phyloP scores from a whole-genome alignment of 768 basidiomycete species.

The Lactarius indigo region DNA sequence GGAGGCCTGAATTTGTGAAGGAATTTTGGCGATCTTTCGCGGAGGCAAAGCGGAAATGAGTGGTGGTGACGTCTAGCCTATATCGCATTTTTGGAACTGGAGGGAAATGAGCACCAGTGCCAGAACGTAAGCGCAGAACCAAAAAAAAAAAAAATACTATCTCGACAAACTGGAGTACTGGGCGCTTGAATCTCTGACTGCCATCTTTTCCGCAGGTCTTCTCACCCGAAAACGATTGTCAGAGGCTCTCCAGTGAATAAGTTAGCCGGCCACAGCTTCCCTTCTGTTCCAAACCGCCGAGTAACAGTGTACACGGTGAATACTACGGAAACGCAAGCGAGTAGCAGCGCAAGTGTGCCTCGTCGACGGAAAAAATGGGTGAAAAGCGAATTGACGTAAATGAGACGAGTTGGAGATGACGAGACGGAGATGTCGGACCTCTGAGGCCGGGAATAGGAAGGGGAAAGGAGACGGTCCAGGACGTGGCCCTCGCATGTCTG shows the following conservation, averaged over 20 bases:
- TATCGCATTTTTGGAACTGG: slow-evolving; percentile 73
- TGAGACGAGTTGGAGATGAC: slow-evolving; percentile 60
- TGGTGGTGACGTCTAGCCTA: slow-evolving; percentile 53
- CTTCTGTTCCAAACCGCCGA: slow-evolving; percentile 56
- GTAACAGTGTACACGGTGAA: slow-evolving; percentile 58
- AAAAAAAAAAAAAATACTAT: slow-evolving; percentile 43
- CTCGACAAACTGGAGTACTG: slow-evolving; percentile 84
- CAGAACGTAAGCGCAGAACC: slow-evolving; percentile 5
- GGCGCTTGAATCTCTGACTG: slow-evolving; percentile 89
- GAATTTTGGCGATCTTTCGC: slow-evolving; percentile 42
- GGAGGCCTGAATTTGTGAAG: slow-evolving; percentile 46
- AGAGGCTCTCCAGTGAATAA: slow-evolving; percentile 56
- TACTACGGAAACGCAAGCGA: slow-evolving; percentile 45
- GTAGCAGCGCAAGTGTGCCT: slow-evolving; percentile 49
- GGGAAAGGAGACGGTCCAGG: slow-evolving; percentile 59
- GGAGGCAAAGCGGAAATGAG: slow-evolving; percentile 76
- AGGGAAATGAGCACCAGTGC: slow-evolving; percentile 12
- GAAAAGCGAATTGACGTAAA: slow-evolving; percentile 54
- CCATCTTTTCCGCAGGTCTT: slow-evolving; percentile 90
- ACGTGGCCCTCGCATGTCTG: slow-evolving; percentile 39
- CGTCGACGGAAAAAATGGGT: slow-evolving; percentile 57
- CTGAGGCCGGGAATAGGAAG: slow-evolving; percentile 59
- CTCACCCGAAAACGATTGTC: slow-evolving; percentile 69
- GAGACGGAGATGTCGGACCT: slow-evolving; percentile 54
- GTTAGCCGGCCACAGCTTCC: slow-evolving; percentile 56